phyloP scores from a whole-genome alignment of 306 rosid species.

The Purshia tridentata region DNA sequence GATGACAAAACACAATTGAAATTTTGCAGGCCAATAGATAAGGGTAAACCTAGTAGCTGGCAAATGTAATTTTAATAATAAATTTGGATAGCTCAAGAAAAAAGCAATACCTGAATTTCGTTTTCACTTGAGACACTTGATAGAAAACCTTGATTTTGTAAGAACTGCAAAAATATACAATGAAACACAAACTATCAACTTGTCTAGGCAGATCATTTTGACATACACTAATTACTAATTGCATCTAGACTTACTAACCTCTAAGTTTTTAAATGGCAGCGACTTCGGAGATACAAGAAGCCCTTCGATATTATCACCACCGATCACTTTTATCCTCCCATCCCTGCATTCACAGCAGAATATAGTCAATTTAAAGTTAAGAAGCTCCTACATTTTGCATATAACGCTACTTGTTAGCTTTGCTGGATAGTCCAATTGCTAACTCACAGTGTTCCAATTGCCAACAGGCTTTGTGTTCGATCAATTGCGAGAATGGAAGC shows the following conservation, averaged over 20 bases:
- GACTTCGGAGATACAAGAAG: slow-evolving; percentile 61
- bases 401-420: background rate
- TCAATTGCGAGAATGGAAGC: slow-evolving; percentile 85
- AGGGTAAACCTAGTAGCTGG: background rate
- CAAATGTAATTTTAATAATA: background rate
- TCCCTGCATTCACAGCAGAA: slow-evolving; percentile 56
- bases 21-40: background rate
- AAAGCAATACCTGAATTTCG: slow-evolving; percentile 68
- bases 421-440: background rate
- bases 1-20: slow-evolving; percentile 1
- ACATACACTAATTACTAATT: slow-evolving; percentile 1
- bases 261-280: slow-evolving; percentile 59
- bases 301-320: slow-evolving; percentile 78
- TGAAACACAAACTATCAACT: slow-evolving; percentile 10
- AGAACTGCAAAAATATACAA: slow-evolving; percentile 52
- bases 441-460: slow-evolving; percentile 80
- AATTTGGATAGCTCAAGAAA: slow-evolving; percentile 10
- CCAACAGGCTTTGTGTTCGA: slow-evolving; percentile 62
- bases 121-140: slow-evolving; percentile 68
- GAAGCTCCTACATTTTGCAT: background rate
- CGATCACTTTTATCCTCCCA: slow-evolving; percentile 88
- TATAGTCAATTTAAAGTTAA: background rate
- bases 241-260: slow-evolving; percentile 50
- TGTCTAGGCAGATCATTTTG: background rate
- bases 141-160: slow-evolving; percentile 87